Percentiles rank a stretch among this genome's conserved stretches.
Evolutionary conservation across 306 rosid species (phyloP).

Genomic region (Quercus cerris): DNA sequence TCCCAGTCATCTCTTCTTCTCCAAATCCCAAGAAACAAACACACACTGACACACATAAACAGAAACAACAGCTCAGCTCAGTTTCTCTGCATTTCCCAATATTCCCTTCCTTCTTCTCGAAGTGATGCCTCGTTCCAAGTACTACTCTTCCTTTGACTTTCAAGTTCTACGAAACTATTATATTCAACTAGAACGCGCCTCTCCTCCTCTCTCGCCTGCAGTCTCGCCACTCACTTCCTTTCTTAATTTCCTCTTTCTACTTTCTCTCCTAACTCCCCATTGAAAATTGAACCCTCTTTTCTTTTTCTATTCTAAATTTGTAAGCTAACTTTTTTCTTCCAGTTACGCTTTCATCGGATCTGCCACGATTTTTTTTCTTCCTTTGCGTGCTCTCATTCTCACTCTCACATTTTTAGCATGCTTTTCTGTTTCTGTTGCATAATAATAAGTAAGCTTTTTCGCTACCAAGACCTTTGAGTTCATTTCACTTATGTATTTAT

Average conservation of each 20-base stretch:
- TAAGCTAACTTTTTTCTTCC: too few species aligned
- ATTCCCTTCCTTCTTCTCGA: too few species aligned
- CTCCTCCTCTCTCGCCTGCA: slow-evolving; percentile 35
- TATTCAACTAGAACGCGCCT: slow-evolving; percentile 16
- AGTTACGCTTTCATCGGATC: too few species aligned
- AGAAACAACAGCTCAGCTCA: background rate
- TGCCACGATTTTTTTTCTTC: background rate
- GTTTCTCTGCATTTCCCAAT: too few species aligned
- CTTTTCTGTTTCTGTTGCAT: slow-evolving; percentile 7
- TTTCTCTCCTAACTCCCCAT: too few species aligned
- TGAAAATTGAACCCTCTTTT: too few species aligned
- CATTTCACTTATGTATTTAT: slow-evolving; percentile 15
- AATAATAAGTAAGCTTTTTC: background rate
- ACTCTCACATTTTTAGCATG: slow-evolving; percentile 21
- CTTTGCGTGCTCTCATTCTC: slow-evolving; percentile 56
- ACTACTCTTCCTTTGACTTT: slow-evolving; percentile 41
- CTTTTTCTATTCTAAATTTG: too few species aligned
- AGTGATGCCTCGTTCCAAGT: slow-evolving; percentile 12
- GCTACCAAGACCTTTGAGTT: background rate
- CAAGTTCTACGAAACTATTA: slow-evolving; percentile 32
- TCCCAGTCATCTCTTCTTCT: background rate
- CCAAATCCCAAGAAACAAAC: background rate
- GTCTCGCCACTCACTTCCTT: slow-evolving; percentile 22
- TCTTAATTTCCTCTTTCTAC: too few species aligned
- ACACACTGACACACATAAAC: background rate